Conservation (phyloP, 768 basidiomycete genomes). For the Collybiopsis luxurians region DNA sequence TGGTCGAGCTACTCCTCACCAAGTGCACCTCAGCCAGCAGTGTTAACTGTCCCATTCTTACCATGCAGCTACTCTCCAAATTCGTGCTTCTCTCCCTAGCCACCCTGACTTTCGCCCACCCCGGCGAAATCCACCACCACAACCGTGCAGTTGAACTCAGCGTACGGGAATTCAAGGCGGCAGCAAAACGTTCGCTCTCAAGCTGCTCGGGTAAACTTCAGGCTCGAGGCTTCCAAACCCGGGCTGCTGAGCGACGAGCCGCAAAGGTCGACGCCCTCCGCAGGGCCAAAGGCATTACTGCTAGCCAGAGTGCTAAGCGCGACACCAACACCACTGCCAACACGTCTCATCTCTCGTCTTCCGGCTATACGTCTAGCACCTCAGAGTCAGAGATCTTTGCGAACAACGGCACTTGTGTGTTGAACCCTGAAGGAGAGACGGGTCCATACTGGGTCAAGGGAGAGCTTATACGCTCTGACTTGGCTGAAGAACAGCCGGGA, state of each 20-base stretch:
- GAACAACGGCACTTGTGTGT: background rate
- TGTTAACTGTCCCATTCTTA: too few relatives aligned
- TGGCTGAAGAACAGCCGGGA: constrained; percentile 12
- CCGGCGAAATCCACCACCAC: background rate
- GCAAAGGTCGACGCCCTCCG: background rate
- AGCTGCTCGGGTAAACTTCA: background rate
- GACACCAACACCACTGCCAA: background rate
- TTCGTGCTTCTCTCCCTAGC: background rate
- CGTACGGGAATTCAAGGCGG: background rate
- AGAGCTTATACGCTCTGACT: constrained; percentile 13
- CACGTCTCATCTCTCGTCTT: background rate
- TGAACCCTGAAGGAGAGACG: constrained; percentile 5
- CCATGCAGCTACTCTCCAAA: background rate
- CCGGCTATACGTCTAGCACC: background rate
- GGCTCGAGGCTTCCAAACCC: background rate
- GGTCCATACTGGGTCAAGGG: constrained; percentile 9
- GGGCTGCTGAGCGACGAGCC: background rate
- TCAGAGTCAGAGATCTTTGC: background rate
- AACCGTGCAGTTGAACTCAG: background rate
- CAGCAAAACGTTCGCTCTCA: background rate
- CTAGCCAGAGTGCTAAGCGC: too few relatives aligned
- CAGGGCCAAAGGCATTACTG: background rate
- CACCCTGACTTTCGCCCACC: background rate
- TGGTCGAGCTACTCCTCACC: too few relatives aligned
- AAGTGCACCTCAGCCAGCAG: too few relatives aligned